Conservation (phyloP, 805 yeast species). For the Sugiyamaella boreocaroliniensis region DNA sequence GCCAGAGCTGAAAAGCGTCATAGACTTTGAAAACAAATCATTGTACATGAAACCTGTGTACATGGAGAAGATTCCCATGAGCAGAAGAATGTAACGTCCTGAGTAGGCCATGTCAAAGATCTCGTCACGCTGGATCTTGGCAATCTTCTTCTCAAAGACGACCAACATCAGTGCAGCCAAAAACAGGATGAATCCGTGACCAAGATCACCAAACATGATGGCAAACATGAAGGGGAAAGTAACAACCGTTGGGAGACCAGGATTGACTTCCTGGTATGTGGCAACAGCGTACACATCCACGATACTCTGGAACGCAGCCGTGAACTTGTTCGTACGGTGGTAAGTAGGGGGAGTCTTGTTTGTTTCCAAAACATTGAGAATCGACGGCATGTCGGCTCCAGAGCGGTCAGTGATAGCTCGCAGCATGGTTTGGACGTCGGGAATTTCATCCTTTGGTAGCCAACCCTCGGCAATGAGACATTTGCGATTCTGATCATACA, state of each 20-base stretch:
- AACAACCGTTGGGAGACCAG: constrained; percentile 88
- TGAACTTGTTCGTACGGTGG: constrained; percentile 91
- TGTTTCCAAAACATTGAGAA: constrained; percentile 56
- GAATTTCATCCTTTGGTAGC: constrained; percentile 78
- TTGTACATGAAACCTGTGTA: constrained; percentile 92
- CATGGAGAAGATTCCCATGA: constrained; percentile 94
- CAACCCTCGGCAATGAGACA: constrained; percentile 94
- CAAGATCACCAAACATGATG: constrained; percentile 97
- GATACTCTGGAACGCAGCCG: constrained; percentile 85
- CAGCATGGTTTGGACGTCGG: constrained; percentile 57
- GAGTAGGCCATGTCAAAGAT: constrained; percentile 93
- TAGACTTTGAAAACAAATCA: constrained; percentile 85
- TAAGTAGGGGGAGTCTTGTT: constrained; percentile 88
- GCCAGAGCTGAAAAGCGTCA: constrained; percentile 81
- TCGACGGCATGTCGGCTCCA: constrained; percentile 38
- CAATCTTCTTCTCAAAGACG: constrained; percentile 64
- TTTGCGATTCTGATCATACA: constrained; percentile 75
- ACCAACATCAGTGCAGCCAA: constrained; percentile 68
- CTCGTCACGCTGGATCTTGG: constrained; percentile 72
- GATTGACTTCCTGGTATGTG: constrained; percentile 88
- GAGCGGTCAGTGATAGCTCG: constrained; percentile 52
- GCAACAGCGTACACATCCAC: constrained; percentile 95
- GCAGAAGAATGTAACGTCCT: constrained; percentile 82
- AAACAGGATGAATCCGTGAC: constrained; percentile 84
- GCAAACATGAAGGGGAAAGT: constrained; percentile 99